Base-by-base conservation (phyloP, 495 filamentous ascomycete genomes). In the Pyronema domesticum region DNA sequence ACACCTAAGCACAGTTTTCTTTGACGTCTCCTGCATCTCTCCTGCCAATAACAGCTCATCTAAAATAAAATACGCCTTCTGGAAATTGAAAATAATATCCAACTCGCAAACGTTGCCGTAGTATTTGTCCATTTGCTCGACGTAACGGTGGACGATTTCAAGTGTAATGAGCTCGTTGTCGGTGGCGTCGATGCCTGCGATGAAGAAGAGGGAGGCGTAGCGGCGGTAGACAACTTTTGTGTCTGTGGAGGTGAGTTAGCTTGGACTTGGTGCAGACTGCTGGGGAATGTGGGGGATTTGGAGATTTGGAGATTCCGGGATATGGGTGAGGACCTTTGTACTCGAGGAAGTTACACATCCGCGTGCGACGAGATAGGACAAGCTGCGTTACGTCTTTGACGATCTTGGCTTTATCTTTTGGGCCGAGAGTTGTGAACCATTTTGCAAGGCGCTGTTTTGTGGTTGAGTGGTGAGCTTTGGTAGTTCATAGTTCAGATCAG, bases 71-170 rank as follows among this genome's bases (percentile, higher is more conserved):
- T 99, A 99, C 53, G 93, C 91, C 72, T 96, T 96, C 67, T 95
- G 91, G 69, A 96, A 96, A 69, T 96, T 96, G 77, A 99, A 99
- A 64, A 96, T 95, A 66, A 98, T 91, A 64, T 98, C 91, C 60
- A 98, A 74, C 73, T 99, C 93, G 79, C 91, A 99, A 55, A 99
- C 91, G 70, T 99, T 99, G 68, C 91, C 91, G 67, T 99, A 99
- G 75, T 96, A 99, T 68, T 96, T 99, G 76, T 99, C 91, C 91
- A 96, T 99, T 72, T 96, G 91, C 69, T 99, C 91, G 48, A 96
- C 91, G 68, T 95, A 96, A 61, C 91, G 86, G 71, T 99, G 91
- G 47, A 99, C 89, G 67, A 96, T 86, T 68, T 99, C 91, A 59
- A 99, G 83, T 35, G 86, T 94, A 68, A 96, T 95, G 69, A 99